phyloP scores from a whole-genome alignment of 2,329 filamentous ascomycete genomes.

The Calycina herbarum region DNA sequence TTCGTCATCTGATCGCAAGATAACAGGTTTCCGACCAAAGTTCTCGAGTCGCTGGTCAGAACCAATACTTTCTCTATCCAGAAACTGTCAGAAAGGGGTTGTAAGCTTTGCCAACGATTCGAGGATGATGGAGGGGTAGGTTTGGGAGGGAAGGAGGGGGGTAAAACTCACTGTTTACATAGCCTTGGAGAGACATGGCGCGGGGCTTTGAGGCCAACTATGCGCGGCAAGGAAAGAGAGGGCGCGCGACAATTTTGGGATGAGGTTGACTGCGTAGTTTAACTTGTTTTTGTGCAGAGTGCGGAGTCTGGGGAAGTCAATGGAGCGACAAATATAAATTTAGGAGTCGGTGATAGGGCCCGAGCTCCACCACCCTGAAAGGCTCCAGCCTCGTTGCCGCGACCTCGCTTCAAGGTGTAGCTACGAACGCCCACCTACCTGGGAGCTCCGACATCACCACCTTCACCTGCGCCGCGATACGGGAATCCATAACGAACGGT shows the following conservation, averaged over 20 bases:
- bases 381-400: slow-evolving; percentile 26
- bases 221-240: not conserved
- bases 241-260: not conserved
- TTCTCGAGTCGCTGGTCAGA: slow-evolving; percentile 89
- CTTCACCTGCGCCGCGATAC: slow-evolving; percentile 8
- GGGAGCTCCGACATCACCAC: slow-evolving; percentile 12
- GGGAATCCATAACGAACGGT: not conserved
- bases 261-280: too few relatives aligned
- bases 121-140: slow-evolving; percentile 8
- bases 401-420: not conserved
- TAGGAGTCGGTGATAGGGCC: slow-evolving; percentile 10
- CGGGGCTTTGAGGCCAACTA: slow-evolving; percentile 9
- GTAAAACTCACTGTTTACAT: slow-evolving; percentile 52
- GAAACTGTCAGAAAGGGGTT: slow-evolving; percentile 38
- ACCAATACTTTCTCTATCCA: slow-evolving; percentile 82
- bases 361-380: slow-evolving; percentile 15
- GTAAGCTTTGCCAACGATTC: slow-evolving; percentile 33
- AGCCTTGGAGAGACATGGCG: slow-evolving; percentile 52
- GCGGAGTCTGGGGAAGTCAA: not conserved
- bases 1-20: slow-evolving; percentile 93
- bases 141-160: slow-evolving; percentile 1
- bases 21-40: slow-evolving; percentile 76
- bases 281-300: not conserved
- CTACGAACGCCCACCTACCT: slow-evolving; percentile 1
- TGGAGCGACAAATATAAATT: slow-evolving; percentile 4